A percentile compares a stretch with the other conserved stretches of the same genome.
Conservation (phyloP, 352 stramenopile species). For the Pythium oligandrum region DNA sequence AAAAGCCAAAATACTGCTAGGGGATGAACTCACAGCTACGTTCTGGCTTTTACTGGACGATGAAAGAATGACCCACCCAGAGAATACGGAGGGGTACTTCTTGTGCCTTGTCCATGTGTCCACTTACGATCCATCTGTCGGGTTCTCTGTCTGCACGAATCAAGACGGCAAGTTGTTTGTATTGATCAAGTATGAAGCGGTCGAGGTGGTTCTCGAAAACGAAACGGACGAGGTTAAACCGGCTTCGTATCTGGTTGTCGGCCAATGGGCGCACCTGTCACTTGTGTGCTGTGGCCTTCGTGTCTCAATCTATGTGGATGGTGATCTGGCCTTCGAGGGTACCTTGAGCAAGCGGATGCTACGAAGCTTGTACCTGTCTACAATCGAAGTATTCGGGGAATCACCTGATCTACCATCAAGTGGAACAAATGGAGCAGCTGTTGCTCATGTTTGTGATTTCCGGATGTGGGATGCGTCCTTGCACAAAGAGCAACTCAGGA, state of each 20-base stretch:
- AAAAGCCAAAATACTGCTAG: conserved; percentile 14
- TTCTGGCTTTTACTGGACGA: conserved; percentile 26
- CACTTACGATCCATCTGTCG: too few species aligned
- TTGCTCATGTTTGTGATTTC: conserved; percentile 46
- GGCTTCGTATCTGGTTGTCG: not conserved
- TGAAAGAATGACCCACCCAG: not conserved
- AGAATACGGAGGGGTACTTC: too few species aligned
- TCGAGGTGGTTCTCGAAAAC: too few species aligned
- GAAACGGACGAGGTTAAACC: too few species aligned
- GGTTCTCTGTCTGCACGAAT: too few species aligned
- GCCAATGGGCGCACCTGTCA: conserved; percentile 50
- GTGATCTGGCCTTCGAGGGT: conserved; percentile 15
- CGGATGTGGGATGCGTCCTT: conserved; percentile 58
- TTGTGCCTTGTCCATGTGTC: too few species aligned
- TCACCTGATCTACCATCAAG: not conserved
- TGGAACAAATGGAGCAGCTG: too few species aligned
- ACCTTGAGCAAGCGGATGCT: conserved; percentile 2
- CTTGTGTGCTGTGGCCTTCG: conserved; percentile 38
- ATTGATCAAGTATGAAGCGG: too few species aligned
- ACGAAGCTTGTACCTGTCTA: conserved; percentile 10
- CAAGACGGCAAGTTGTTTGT: too few species aligned
- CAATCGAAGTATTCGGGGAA: conserved; percentile 3
- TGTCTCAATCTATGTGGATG: conserved; percentile 36
- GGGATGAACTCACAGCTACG: conserved; percentile 46
- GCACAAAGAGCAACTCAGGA: conserved; percentile 46